These are phyloP conservation scores for Penicillium waksmanii DNA, from an alignment of 495 filamentous ascomycete genomes.

Conservation along the genomic window DNA sequence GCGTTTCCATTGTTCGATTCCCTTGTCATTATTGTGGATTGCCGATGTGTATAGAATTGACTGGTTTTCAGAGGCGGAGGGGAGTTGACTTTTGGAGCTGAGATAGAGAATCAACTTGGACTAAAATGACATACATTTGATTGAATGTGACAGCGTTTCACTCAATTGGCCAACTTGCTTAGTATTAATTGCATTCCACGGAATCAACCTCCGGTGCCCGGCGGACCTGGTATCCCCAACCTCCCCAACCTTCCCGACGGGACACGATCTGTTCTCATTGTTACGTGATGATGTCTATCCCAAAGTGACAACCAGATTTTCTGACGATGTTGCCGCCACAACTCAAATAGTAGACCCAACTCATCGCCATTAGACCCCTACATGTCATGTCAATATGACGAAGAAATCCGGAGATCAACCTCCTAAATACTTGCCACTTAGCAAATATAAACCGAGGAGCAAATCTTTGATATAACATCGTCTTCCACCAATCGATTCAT, in stretches of 20 bases:
- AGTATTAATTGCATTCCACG: neutral
- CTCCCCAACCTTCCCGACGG: conserved; percentile 4
- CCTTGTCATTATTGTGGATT: conserved; percentile 25
- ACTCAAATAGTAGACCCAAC: neutral
- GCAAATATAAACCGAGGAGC: neutral
- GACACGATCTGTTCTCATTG: conserved; percentile 12
- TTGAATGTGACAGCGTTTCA: conserved; percentile 19
- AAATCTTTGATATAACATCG: neutral
- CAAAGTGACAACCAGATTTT: neutral
- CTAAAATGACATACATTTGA: conserved; percentile 25
- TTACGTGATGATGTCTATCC: conserved; percentile 5
- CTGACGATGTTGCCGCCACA: neutral
- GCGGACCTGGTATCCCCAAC: neutral
- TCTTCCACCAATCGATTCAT: too few relatives aligned
- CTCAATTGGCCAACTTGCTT: neutral
- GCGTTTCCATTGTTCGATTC: conserved; percentile 28
- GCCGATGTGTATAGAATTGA: conserved; percentile 28
- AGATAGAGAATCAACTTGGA: conserved; percentile 21
- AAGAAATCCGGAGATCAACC: neutral
- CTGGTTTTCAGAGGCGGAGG: conserved; percentile 15
- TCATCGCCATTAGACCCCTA: neutral
- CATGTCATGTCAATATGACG: conserved; percentile 8
- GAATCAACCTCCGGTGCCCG: conserved; percentile 18
- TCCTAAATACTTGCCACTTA: neutral
- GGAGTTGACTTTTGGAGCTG: conserved; percentile 14